Conservation (phyloP, 176 grass and related monocot species). For the Carex myosuroides region DNA sequence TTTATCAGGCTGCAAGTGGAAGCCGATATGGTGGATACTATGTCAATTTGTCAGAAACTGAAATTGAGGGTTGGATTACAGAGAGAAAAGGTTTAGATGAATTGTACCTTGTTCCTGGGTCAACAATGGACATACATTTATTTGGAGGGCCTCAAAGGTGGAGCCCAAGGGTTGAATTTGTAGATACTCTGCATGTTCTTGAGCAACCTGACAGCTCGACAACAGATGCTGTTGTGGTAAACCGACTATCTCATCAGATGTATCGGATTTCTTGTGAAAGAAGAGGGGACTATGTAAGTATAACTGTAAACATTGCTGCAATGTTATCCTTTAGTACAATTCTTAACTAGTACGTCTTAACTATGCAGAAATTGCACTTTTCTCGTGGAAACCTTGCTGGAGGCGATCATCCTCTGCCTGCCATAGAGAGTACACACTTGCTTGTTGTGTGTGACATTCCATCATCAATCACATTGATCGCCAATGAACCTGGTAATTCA, state of each 20-base stretch:
- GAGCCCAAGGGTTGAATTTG: conserved; percentile 64
- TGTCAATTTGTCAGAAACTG: conserved; percentile 54
- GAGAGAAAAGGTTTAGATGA: conserved; percentile 50
- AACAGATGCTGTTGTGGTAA: conserved; percentile 37
- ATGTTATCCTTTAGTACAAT: background rate
- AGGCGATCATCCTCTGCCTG: conserved; percentile 58
- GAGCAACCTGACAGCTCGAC: conserved; percentile 29
- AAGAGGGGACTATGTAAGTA: conserved; percentile 78
- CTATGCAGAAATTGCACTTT: conserved; percentile 64
- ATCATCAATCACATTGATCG: conserved; percentile 70
- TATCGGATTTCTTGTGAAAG: conserved; percentile 68
- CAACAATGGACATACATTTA: conserved; percentile 73
- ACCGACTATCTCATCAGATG: conserved; percentile 45
- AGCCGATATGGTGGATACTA: conserved; percentile 84
- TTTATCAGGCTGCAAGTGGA: conserved; percentile 76
- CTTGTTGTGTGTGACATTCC: conserved; percentile 73
- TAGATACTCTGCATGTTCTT: conserved; percentile 63
- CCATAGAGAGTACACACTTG: conserved; percentile 49
- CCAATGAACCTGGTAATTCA: conserved; percentile 92
- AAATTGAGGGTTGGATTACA: conserved; percentile 31
- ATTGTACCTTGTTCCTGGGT: conserved; percentile 83
- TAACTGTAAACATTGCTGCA: background rate
- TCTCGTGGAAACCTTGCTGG: conserved; percentile 92
- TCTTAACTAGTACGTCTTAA: conserved; percentile 17
- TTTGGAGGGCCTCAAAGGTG: conserved; percentile 85